Evolutionary conservation across 176 grass and related monocot species (phyloP).

Genomic region (Aegilops longissima): DNA sequence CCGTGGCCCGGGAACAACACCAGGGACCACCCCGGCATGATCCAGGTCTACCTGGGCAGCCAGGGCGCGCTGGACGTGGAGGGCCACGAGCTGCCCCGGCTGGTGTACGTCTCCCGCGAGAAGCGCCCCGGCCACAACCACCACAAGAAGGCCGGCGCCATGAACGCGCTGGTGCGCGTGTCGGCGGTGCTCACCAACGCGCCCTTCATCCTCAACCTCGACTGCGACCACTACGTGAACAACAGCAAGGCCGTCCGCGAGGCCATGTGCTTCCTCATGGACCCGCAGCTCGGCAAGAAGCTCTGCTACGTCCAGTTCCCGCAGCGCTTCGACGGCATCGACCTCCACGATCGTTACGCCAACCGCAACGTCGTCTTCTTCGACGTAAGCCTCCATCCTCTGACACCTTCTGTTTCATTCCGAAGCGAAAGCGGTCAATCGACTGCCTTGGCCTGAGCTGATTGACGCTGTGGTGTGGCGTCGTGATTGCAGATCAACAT

Average conservation of each 20-base stretch:
- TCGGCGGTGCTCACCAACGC: slow-evolving; percentile 94
- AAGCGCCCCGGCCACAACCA: slow-evolving; percentile 86
- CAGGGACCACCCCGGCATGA: slow-evolving; percentile 91
- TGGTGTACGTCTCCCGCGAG: slow-evolving; percentile 84
- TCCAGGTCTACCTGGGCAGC: slow-evolving; percentile 91
- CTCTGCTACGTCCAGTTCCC: slow-evolving; percentile 97
- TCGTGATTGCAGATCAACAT: slow-evolving; percentile 75
- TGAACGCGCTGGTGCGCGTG: slow-evolving; percentile 82
- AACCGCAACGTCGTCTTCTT: slow-evolving; percentile 97
- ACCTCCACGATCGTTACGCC: slow-evolving; percentile 77
- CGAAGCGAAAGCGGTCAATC: no score
- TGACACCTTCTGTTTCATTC: not conserved
- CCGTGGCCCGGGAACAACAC: slow-evolving; percentile 97
- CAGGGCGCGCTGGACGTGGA: slow-evolving; percentile 86
- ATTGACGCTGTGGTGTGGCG: not conserved
- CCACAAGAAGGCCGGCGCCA: slow-evolving; percentile 95
- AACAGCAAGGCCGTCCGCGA: slow-evolving; percentile 95
- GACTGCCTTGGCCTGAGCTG: not conserved
- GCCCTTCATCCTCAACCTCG: slow-evolving; percentile 90
- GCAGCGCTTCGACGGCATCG: slow-evolving; percentile 93
- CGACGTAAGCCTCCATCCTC: slow-evolving; percentile 38
- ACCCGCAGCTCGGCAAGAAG: slow-evolving; percentile 92
- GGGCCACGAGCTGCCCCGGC: slow-evolving; percentile 73
- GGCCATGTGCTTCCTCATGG: slow-evolving; percentile 99
- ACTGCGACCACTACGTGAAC: slow-evolving; percentile 98